A percentile compares a stretch with the other conserved stretches of the same genome.
Conservation (phyloP, 139 green algal genomes). For the Eudorina sp. region DNA sequence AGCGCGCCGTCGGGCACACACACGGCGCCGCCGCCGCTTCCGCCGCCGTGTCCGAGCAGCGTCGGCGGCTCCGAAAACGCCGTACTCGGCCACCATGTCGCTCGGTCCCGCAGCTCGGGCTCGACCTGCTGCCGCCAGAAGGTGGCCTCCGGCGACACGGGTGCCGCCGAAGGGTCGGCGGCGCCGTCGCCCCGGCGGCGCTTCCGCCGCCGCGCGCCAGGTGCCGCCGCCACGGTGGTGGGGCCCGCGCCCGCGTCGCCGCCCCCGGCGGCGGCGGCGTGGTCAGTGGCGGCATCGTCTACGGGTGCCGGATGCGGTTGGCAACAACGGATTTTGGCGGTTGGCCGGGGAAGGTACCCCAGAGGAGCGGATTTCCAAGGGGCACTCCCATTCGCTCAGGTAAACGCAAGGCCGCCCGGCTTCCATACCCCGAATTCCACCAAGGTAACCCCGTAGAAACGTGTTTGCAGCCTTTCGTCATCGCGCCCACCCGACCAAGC, state of each 20-base stretch:
- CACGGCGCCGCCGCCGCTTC: background rate
- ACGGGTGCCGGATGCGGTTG: no score
- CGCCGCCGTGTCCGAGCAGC: background rate
- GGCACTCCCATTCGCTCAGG: no score
- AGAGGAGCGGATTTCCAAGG: no score
- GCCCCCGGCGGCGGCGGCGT: background rate
- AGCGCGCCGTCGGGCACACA: background rate
- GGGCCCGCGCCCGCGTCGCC: background rate
- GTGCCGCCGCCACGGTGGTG: background rate
- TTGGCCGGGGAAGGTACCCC: no score
- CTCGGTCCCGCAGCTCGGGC: constrained; percentile 11
- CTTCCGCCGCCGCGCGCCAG: no score
- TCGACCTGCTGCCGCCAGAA: background rate
- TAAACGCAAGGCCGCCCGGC: no score
- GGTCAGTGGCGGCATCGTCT: no score
- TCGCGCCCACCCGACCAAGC: no score
- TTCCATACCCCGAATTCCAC: no score
- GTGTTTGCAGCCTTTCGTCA: no score
- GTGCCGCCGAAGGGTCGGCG: background rate
- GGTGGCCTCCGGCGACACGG: background rate
- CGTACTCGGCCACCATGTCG: constrained; percentile 1
- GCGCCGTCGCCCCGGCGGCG: background rate
- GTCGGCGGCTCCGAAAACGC: constrained; percentile 38
- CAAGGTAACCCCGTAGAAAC: no score
- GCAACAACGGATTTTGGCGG: no score